These are phyloP conservation scores for Rhizoclosmatium sp. DNA, from an alignment of 192 early-diverging fungal genomes.

Conservation along the genomic window DNA sequence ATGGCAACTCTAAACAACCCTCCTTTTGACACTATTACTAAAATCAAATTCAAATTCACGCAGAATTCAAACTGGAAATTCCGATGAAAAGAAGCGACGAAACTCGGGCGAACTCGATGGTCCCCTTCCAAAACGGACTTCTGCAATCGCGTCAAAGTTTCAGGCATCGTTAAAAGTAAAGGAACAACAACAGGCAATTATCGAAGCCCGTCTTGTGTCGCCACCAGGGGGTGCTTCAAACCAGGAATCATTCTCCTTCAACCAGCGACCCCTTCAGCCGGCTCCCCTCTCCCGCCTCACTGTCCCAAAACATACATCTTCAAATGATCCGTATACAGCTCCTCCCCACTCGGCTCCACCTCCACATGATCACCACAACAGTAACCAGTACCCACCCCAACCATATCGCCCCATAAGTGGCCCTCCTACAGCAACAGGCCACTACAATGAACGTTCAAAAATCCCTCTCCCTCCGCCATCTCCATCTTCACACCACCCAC, in stretches of 20 bases:
- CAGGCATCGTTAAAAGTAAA: conserved; percentile 2
- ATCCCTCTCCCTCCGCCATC: not conserved
- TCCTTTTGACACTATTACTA: not conserved
- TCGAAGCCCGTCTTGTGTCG: conserved; percentile 18
- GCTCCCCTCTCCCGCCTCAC: not conserved
- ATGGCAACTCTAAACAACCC: not conserved
- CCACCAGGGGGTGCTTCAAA: not conserved
- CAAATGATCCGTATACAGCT: too few relatives aligned
- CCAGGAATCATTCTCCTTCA: not conserved
- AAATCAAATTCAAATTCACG: not conserved
- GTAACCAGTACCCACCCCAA: not conserved
- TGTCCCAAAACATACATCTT: too few relatives aligned
- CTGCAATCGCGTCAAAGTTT: not conserved
- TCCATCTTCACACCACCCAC: not conserved
- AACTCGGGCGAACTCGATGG: not conserved
- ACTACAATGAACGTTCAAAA: not conserved
- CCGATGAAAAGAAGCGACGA: not conserved
- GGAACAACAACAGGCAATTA: conserved; percentile 25
- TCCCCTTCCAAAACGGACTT: not conserved
- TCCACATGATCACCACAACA: conserved; percentile 14
- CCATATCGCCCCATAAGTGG: not conserved
- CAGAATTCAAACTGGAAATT: not conserved
- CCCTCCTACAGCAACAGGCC: not conserved
- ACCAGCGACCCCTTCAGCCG: not conserved
- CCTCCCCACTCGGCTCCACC: not conserved